Percentiles rank a stretch among this genome's conserved stretches.
Evolutionary conservation across 257 asterid species (phyloP).

Genomic region (Asclepias syriaca): DNA sequence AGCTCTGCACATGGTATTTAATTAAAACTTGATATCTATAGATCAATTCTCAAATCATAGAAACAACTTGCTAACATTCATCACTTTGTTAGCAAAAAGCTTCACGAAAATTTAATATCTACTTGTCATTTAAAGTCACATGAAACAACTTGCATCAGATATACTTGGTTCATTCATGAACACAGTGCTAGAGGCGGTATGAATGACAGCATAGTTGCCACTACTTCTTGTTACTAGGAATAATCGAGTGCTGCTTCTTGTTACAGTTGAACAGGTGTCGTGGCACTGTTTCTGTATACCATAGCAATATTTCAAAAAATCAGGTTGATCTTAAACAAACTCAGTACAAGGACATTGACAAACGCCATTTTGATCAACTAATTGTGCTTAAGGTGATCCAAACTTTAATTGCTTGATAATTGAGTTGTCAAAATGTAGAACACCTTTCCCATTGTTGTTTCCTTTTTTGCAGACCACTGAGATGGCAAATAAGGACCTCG

Average conservation of each 20-base stretch:
- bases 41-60: background rate
- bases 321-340: conserved; percentile 80
- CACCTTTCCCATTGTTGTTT: conserved; percentile 4
- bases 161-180: too few species aligned
- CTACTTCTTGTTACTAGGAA: background rate
- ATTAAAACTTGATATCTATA: background rate
- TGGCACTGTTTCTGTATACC: conserved; percentile 80
- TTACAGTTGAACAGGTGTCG: conserved; percentile 70
- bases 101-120: too few species aligned
- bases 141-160: too few species aligned
- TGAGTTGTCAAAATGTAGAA: conserved; percentile 2
- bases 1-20: background rate
- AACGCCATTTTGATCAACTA: conserved; percentile 90
- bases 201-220: background rate
- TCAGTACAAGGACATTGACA: conserved; percentile 94
- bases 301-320: conserved; percentile 71
- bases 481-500: conserved; percentile 99
- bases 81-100: too few species aligned
- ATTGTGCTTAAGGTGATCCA: conserved; percentile 84
- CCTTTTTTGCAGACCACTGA: conserved; percentile 73
- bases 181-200: too few species aligned
- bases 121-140: too few species aligned
- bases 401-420: conserved; percentile 4
- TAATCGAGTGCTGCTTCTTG: conserved; percentile 1
- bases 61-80: too few species aligned